A percentile compares a stretch with the other conserved stretches of the same genome.
Conservation (phyloP, 768 basidiomycete species). For the Nidularia sp. region DNA sequence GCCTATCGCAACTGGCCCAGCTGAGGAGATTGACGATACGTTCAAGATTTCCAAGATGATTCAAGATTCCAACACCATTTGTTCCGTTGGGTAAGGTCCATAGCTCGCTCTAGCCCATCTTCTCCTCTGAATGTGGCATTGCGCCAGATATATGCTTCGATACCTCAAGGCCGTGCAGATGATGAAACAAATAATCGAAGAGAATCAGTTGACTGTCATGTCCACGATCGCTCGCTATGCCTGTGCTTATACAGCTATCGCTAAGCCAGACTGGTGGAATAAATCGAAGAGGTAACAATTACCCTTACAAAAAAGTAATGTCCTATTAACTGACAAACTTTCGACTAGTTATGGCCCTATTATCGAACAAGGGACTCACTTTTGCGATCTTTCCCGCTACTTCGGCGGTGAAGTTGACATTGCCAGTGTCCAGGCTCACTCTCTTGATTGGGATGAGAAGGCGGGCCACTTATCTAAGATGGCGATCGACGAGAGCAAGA, state of each 20-base stretch:
- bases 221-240: slow-evolving; percentile 93
- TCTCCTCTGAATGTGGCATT: slow-evolving; percentile 2
- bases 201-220: slow-evolving; percentile 95
- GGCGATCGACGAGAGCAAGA: slow-evolving; percentile 78
- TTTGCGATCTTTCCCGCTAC: slow-evolving; percentile 94
- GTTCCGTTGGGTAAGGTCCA: slow-evolving; percentile 76
- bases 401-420: slow-evolving; percentile 96
- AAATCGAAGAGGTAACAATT: slow-evolving; percentile 67
- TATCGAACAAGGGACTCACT: slow-evolving; percentile 93
- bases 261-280: slow-evolving; percentile 91
- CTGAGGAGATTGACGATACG: slow-evolving; percentile 60
- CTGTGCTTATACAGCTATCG: slow-evolving; percentile 76
- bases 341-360: slow-evolving; percentile 67
- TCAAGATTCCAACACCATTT: slow-evolving; percentile 65
- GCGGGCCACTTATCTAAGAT: slow-evolving; percentile 83
- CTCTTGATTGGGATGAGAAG: slow-evolving; percentile 89
- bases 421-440: slow-evolving; percentile 73
- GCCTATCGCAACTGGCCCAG: slow-evolving; percentile 81
- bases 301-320: neutral
- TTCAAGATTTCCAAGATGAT: slow-evolving; percentile 74
- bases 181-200: slow-evolving; percentile 95
- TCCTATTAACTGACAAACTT: slow-evolving; percentile 1
- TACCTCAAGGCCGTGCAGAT: slow-evolving; percentile 92
- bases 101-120: neutral
- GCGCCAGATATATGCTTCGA: slow-evolving; percentile 81